Evolutionary conservation across 2,329 filamentous ascomycete species (phyloP).

Genomic region (Fusarium piperis): DNA sequence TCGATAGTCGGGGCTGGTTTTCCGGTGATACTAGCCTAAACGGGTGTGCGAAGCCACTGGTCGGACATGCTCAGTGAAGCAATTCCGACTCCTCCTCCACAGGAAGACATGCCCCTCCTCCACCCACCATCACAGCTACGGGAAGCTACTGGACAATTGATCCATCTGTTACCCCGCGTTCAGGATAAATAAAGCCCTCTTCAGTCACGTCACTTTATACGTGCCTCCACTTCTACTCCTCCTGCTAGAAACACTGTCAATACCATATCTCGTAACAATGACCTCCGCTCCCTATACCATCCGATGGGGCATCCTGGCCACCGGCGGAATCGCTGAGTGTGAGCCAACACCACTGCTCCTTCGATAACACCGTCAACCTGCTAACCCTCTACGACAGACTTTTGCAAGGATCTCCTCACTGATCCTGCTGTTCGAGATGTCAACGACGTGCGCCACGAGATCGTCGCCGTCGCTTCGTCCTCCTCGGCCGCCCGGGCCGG

Average conservation of each 20-base stretch:
- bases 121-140: not conserved
- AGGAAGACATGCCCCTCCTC: not conserved
- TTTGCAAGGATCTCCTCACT: constrained; percentile 81
- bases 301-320: constrained; percentile 70
- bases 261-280: constrained; percentile 45
- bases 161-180: constrained; percentile 14
- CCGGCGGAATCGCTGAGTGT: constrained; percentile 68
- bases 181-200: constrained; percentile 5
- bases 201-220: constrained; percentile 19
- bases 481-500: constrained; percentile 74
- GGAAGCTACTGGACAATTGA: not conserved
- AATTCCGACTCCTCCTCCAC: constrained; percentile 16
- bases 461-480: constrained; percentile 84
- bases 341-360: constrained; percentile 35
- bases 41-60: not conserved
- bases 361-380: not conserved
- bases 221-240: not conserved
- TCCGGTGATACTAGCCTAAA: not conserved
- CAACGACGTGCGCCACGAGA: constrained; percentile 77
- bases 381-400: constrained; percentile 54
- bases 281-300: constrained; percentile 57
- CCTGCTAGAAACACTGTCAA: not conserved
- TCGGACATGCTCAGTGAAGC: constrained; percentile 23
- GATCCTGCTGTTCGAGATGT: constrained; percentile 77
- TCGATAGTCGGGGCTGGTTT: not conserved